Percentiles rank a stretch among this genome's conserved stretches.
Conservation (phyloP, 768 basidiomycete genomes). For the Leccinum incarnatum region DNA sequence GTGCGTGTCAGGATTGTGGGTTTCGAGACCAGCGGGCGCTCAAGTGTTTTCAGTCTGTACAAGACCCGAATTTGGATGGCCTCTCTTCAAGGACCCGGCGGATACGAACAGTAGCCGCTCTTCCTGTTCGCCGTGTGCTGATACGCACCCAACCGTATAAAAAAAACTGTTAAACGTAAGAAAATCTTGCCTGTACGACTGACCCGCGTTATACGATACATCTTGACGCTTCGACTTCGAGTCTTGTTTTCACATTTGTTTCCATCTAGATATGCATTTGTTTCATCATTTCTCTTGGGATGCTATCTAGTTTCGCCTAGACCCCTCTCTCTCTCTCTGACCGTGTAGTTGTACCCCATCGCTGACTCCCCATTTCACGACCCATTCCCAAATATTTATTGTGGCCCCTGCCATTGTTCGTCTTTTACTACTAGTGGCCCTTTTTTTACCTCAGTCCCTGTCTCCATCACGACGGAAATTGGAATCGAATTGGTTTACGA, state of each 20-base stretch:
- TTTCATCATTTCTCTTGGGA: constrained; percentile 6
- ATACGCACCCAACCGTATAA: constrained; percentile 4
- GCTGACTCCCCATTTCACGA: background rate
- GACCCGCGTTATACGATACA: constrained; percentile 19
- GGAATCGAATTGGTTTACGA: constrained; percentile 8
- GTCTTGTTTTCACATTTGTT: constrained; percentile 9
- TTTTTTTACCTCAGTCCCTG: background rate
- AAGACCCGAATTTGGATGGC: constrained; percentile 98
- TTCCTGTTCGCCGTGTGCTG: background rate
- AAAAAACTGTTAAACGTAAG: background rate
- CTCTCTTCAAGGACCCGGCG: constrained; percentile 57
- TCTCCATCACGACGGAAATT: constrained; percentile 2
- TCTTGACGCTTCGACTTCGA: constrained; percentile 17
- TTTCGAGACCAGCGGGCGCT: constrained; percentile 2
- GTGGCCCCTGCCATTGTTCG: background rate
- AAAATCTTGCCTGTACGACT: constrained; percentile 7
- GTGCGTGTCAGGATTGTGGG: constrained; percentile 34
- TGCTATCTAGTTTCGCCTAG: constrained; percentile 34
- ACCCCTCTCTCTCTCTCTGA: constrained; percentile 4
- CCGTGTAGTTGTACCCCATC: constrained; percentile 25
- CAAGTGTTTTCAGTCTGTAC: constrained; percentile 56
- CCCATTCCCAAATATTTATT: constrained; percentile 22
- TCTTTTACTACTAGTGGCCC: background rate
- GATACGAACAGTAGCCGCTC: constrained; percentile 40
- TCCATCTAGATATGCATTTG: constrained; percentile 34